Percentiles rank a stretch among this genome's conserved stretches.
Evolutionary conservation across 176 grass and related monocot species (phyloP).

Genomic region (Lolium rigidum): DNA sequence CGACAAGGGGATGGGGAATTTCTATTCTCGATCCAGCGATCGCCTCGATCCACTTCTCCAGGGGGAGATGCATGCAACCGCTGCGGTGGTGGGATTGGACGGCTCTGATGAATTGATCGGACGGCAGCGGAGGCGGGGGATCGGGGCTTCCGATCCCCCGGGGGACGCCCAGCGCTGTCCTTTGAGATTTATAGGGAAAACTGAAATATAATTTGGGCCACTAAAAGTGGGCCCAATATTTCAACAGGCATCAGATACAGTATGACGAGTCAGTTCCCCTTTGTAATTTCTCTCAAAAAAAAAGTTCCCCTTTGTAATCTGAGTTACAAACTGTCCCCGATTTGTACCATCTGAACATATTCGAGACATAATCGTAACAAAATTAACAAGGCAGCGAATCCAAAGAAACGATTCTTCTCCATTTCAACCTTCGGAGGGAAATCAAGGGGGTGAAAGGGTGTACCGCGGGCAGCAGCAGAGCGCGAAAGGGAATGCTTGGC

Average conservation of each 20-base stretch:
- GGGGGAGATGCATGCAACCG: too few species aligned
- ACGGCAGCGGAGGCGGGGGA: too few species aligned
- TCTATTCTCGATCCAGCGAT: too few species aligned
- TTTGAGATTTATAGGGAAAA: too few species aligned
- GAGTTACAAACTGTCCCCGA: conserved; percentile 9
- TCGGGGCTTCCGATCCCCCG: too few species aligned
- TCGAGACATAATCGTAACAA: neutral
- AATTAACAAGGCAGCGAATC: neutral
- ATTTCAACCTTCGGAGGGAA: conserved; percentile 10
- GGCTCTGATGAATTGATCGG: too few species aligned
- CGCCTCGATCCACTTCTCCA: too few species aligned
- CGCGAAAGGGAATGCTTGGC: neutral
- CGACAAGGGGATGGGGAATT: too few species aligned
- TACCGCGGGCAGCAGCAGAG: conserved; percentile 10
- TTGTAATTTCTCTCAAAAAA: neutral
- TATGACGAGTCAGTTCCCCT: neutral
- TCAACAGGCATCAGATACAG: neutral
- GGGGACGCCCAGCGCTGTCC: too few species aligned
- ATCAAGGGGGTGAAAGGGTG: neutral
- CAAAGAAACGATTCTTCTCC: neutral
- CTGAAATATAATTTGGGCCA: too few species aligned
- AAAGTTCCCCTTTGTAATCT: neutral
- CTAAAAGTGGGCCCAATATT: too few species aligned
- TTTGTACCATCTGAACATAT: neutral
- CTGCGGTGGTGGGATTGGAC: too few species aligned